These are phyloP conservation scores for Eremothecium cymbalariae DNA, from an alignment of 1,139 yeast species.

Conservation along the genomic window DNA sequence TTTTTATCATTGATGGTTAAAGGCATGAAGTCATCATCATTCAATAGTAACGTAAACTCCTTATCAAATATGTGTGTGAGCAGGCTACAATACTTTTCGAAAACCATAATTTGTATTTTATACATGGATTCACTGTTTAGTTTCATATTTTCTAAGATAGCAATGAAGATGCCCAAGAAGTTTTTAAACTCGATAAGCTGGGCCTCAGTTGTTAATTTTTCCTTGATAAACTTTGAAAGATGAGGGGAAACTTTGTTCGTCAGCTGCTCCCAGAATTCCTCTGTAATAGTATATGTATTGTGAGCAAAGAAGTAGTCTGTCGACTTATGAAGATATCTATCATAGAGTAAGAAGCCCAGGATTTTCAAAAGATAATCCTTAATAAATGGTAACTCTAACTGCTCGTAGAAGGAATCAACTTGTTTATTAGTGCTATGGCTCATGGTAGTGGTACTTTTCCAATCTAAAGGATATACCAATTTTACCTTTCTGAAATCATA, in stretches of 20 bases:
- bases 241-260: slow-evolving; percentile 51
- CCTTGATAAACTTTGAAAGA: slow-evolving; percentile 33
- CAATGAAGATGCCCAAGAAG: slow-evolving; percentile 62
- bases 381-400: slow-evolving; percentile 32
- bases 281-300: slow-evolving; percentile 47
- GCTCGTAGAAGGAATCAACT: slow-evolving; percentile 22
- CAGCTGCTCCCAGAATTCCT: slow-evolving; percentile 73
- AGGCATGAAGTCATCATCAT: slow-evolving; percentile 86
- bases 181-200: slow-evolving; percentile 44
- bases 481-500: slow-evolving; percentile 65
- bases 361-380: slow-evolving; percentile 54
- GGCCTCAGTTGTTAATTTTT: slow-evolving; percentile 31
- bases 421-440: slow-evolving; percentile 19
- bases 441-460: slow-evolving; percentile 30
- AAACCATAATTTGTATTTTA: slow-evolving; percentile 50
- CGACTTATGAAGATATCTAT: slow-evolving; percentile 52
- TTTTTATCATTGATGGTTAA: slow-evolving; percentile 53
- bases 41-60: slow-evolving; percentile 55
- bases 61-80: slow-evolving; percentile 49
- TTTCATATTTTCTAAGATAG: slow-evolving; percentile 66
- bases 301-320: slow-evolving; percentile 51
- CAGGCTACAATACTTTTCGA: slow-evolving; percentile 52
- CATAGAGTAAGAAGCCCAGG: slow-evolving; percentile 71
- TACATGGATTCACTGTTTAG: slow-evolving; percentile 56
- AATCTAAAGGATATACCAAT: slow-evolving; percentile 54